A percentile compares a stretch with the other conserved stretches of the same genome.
Conservation (phyloP, 2,329 filamentous ascomycete species). For the Trichoderma hamatum region DNA sequence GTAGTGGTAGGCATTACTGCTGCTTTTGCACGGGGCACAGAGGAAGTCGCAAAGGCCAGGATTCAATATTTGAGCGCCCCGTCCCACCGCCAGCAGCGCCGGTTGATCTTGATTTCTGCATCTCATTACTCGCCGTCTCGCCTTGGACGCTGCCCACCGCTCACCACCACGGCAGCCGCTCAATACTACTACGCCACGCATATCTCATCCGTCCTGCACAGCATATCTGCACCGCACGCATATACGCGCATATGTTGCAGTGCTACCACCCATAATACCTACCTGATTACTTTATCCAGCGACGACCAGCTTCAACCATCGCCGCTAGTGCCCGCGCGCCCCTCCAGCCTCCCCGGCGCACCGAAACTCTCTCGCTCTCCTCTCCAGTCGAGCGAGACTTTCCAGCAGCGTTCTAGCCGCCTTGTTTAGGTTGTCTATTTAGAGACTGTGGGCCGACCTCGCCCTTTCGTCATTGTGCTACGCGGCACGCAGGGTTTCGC, state of each 20-base stretch:
- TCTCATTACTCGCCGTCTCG: background rate
- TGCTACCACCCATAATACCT: background rate
- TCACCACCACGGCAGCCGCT: conserved; percentile 2
- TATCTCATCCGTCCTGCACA: conserved; percentile 6
- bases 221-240: conserved; percentile 5
- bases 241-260: conserved; percentile 16
- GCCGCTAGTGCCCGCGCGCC: conserved; percentile 19
- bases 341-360: conserved; percentile 13
- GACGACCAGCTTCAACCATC: background rate
- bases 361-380: background rate
- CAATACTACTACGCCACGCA: conserved; percentile 1
- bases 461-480: conserved; percentile 24
- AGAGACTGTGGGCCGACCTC: conserved; percentile 18
- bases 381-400: background rate
- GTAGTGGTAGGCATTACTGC: background rate
- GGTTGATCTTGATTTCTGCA: background rate
- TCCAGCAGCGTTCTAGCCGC: conserved; percentile 8
- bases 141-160: background rate
- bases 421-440: background rate
- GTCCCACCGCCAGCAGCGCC: conserved; percentile 5
- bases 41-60: background rate
- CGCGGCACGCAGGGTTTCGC: conserved; percentile 22
- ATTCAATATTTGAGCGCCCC: conserved; percentile 15
- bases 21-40: conserved; percentile 2
- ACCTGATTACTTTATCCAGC: background rate